Percentiles rank a stretch among this genome's conserved stretches.
Conservation (phyloP, 768 basidiomycete species). For the Lanmaoa rubissima region DNA sequence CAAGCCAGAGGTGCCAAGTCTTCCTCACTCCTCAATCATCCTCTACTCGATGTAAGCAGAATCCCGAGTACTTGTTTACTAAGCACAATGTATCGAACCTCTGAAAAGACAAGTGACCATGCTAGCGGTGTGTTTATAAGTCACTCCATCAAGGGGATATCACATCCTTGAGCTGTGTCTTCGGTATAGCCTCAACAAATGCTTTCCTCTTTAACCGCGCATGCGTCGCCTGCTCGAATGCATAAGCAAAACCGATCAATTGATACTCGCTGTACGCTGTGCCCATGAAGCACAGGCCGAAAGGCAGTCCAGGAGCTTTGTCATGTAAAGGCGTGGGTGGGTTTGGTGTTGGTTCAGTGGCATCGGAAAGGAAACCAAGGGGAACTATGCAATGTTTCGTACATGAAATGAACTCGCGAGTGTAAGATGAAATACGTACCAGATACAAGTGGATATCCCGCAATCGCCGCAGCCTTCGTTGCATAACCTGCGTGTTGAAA, state of each 20-base stretch:
- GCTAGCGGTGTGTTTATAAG: not conserved
- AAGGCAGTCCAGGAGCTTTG: constrained; percentile 39
- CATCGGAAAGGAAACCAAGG: constrained; percentile 39
- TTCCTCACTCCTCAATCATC: not conserved
- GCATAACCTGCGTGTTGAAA: constrained; percentile 20
- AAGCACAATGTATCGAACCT: not conserved
- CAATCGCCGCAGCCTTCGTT: constrained; percentile 32
- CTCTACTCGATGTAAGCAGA: not conserved
- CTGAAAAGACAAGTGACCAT: not conserved
- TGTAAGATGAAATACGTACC: constrained; percentile 13
- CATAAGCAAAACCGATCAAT: constrained; percentile 43
- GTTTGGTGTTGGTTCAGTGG: constrained; percentile 27
- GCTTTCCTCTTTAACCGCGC: constrained; percentile 47
- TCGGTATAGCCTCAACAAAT: constrained; percentile 52
- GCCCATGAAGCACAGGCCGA: constrained; percentile 44
- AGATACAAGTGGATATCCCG: constrained; percentile 38
- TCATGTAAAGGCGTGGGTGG: constrained; percentile 36
- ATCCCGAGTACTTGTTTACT: not conserved
- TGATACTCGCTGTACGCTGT: constrained; percentile 45
- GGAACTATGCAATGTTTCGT: constrained; percentile 40
- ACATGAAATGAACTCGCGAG: not conserved
- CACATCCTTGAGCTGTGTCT: constrained; percentile 44
- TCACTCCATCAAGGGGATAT: constrained; percentile 7
- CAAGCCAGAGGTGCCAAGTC: too few relatives aligned
- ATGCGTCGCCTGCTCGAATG: constrained; percentile 56